Evolutionary conservation across 1,139 yeast genomes (phyloP).

Genomic region (Debaryomyces nepalensis): DNA sequence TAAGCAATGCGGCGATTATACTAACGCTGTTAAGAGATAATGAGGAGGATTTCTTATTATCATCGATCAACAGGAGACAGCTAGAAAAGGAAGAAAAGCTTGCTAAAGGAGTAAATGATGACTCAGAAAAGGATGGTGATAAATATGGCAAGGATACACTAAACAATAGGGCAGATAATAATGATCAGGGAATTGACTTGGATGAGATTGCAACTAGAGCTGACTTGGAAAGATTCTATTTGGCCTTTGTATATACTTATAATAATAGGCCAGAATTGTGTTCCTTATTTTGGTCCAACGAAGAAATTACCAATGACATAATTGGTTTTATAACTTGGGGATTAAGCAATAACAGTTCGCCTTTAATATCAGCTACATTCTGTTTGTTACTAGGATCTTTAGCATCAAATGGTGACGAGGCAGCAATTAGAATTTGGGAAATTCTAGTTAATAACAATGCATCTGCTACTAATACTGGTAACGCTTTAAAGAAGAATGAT

Average conservation of each 20-base stretch:
- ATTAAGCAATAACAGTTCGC: slow-evolving; percentile 74
- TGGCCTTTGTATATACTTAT: slow-evolving; percentile 75
- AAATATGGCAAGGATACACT: slow-evolving; percentile 9
- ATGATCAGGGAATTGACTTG: slow-evolving; percentile 35
- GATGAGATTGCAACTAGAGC: slow-evolving; percentile 71
- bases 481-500: slow-evolving; percentile 38
- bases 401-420: slow-evolving; percentile 61
- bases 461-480: slow-evolving; percentile 17
- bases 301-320: slow-evolving; percentile 44
- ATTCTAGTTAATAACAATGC: slow-evolving; percentile 38
- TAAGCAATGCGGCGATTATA: slow-evolving; percentile 76
- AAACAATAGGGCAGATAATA: background rate
- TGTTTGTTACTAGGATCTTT: slow-evolving; percentile 79
- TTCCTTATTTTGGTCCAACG: slow-evolving; percentile 71
- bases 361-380: slow-evolving; percentile 82
- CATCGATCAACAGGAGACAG: slow-evolving; percentile 44
- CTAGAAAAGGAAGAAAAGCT: slow-evolving; percentile 22
- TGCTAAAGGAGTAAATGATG: slow-evolving; percentile 8
- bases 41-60: slow-evolving; percentile 81
- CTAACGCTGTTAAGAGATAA: slow-evolving; percentile 79
- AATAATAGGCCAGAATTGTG: slow-evolving; percentile 63
- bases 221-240: slow-evolving; percentile 85
- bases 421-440: slow-evolving; percentile 50
- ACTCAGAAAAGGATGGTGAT: slow-evolving; percentile 15
- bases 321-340: slow-evolving; percentile 91